Conservation (phyloP, 495 filamentous ascomycete genomes). For the Penicillium chermesinum region DNA sequence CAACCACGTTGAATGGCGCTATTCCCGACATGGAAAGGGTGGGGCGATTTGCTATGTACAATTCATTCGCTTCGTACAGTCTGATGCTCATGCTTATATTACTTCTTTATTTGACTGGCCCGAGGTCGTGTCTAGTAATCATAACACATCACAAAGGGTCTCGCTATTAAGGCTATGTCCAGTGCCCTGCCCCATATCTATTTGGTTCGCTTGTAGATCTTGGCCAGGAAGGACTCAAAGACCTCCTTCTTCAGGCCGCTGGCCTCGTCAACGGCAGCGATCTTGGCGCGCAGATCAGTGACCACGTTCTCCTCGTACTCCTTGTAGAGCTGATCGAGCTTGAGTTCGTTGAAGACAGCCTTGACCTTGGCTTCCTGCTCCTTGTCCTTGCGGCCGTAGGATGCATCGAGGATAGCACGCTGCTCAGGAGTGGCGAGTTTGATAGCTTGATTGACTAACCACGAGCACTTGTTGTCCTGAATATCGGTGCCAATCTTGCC, state of each 20-base stretch:
- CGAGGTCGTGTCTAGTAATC: too few relatives aligned
- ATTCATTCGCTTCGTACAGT: too few relatives aligned
- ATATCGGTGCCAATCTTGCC: conserved; percentile 99
- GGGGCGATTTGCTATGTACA: too few relatives aligned
- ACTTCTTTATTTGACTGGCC: too few relatives aligned
- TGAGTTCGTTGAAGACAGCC: conserved; percentile 76
- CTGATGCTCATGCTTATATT: too few relatives aligned
- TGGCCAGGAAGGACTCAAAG: conserved; percentile 83
- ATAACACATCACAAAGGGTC: not conserved
- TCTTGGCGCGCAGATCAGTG: conserved; percentile 64
- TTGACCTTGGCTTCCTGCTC: conserved; percentile 78
- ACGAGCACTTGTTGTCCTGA: conserved; percentile 98
- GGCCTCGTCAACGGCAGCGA: conserved; percentile 73
- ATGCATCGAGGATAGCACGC: conserved; percentile 68
- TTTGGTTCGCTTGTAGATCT: conserved; percentile 97
- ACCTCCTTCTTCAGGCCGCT: conserved; percentile 83
- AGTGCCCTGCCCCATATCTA: conserved; percentile 30
- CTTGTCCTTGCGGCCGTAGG: conserved; percentile 87
- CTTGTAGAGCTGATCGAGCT: conserved; percentile 74
- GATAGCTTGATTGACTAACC: conserved; percentile 92
- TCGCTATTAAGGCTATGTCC: not conserved
- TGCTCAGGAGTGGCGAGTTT: conserved; percentile 71
- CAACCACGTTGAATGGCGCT: not conserved
- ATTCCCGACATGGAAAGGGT: not conserved
- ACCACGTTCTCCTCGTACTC: conserved; percentile 86